A percentile compares a stretch with the other conserved stretches of the same genome.
Evolutionary conservation across 345 rosid genomes (phyloP).

Genomic region (Boechera retrofracta): DNA sequence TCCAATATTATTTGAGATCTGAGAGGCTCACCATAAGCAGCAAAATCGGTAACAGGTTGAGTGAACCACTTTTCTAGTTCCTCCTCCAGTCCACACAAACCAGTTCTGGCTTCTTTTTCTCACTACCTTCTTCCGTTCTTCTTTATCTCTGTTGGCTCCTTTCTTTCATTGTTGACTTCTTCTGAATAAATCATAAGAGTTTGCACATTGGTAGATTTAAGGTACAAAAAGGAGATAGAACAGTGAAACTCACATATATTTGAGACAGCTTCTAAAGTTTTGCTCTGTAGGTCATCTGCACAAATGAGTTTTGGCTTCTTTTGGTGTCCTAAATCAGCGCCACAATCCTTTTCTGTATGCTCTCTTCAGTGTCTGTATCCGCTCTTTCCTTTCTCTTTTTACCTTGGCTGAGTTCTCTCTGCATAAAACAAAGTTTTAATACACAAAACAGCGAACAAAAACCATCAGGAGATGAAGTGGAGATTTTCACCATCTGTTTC

Average conservation of each 20-base stretch:
- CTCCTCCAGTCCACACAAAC: slow-evolving; percentile 25
- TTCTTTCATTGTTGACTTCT: slow-evolving; percentile 11
- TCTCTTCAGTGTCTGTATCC: slow-evolving; percentile 15
- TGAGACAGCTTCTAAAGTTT: slow-evolving; percentile 50
- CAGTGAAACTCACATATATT: slow-evolving; percentile 50
- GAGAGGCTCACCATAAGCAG: slow-evolving; percentile 23
- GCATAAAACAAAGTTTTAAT: slow-evolving; percentile 16
- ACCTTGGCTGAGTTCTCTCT: slow-evolving; percentile 1
- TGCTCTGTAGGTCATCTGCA: slow-evolving; percentile 53
- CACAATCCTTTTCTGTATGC: not conserved
- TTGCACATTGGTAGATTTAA: slow-evolving; percentile 6
- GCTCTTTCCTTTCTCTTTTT: slow-evolving; percentile 39
- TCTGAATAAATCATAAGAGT: slow-evolving; percentile 8
- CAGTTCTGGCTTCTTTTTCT: slow-evolving; percentile 47
- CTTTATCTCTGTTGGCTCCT: slow-evolving; percentile 8
- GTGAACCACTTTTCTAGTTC: slow-evolving; percentile 6
- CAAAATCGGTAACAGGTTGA: not conserved
- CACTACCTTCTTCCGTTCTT: too few relatives aligned
- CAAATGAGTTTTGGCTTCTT: slow-evolving; percentile 56
- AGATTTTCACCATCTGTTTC: slow-evolving; percentile 17
- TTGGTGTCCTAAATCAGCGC: not conserved
- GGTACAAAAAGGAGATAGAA: slow-evolving; percentile 24
- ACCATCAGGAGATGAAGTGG: not conserved
- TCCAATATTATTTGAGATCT: slow-evolving; percentile 18
- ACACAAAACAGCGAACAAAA: slow-evolving; percentile 23